Conservation (phyloP, 352 stramenopile genomes). For the Globisporangium irregulare region DNA sequence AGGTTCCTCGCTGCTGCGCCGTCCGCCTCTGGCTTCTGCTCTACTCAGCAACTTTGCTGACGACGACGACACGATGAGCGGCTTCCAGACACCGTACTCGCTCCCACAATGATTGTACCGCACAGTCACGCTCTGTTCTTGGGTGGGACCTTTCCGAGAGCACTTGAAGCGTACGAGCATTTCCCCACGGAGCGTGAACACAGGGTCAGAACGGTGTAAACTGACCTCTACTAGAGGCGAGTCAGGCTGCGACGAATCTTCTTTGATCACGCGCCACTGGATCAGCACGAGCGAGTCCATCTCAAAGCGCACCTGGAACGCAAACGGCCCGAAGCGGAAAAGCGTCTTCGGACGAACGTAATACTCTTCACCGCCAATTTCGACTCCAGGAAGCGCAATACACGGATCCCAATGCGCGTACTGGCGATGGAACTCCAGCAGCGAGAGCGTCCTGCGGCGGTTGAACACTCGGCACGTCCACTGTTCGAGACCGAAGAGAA, state of each 20-base stretch:
- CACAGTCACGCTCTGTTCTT: slow-evolving; percentile 16
- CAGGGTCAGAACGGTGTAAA: slow-evolving; percentile 5
- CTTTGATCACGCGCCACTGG: slow-evolving; percentile 33
- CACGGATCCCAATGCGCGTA: slow-evolving; percentile 43
- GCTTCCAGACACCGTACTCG: slow-evolving; percentile 16
- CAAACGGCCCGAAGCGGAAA: slow-evolving; percentile 28
- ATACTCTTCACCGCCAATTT: slow-evolving; percentile 9
- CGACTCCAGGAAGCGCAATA: slow-evolving; percentile 1
- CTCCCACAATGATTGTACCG: slow-evolving; percentile 12
- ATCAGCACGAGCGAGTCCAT: slow-evolving; percentile 25
- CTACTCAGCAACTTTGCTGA: neutral
- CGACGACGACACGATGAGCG: slow-evolving; percentile 12
- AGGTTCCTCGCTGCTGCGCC: neutral
- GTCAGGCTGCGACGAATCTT: neutral
- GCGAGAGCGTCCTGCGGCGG: slow-evolving; percentile 23
- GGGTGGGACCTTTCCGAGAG: neutral
- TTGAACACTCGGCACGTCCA: slow-evolving; percentile 30
- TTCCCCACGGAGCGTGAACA: slow-evolving; percentile 16
- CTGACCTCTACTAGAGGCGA: neutral
- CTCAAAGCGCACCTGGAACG: slow-evolving; percentile 32
- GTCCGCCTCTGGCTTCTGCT: neutral
- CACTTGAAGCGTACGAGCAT: slow-evolving; percentile 16
- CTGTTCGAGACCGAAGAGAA: slow-evolving; percentile 34
- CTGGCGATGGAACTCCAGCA: slow-evolving; percentile 41
- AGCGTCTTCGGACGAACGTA: slow-evolving; percentile 31